These are phyloP conservation scores for Cryptosporidium ubiquitum DNA, from an alignment of 169 alveolate genomes.

Conservation along the genomic window DNA sequence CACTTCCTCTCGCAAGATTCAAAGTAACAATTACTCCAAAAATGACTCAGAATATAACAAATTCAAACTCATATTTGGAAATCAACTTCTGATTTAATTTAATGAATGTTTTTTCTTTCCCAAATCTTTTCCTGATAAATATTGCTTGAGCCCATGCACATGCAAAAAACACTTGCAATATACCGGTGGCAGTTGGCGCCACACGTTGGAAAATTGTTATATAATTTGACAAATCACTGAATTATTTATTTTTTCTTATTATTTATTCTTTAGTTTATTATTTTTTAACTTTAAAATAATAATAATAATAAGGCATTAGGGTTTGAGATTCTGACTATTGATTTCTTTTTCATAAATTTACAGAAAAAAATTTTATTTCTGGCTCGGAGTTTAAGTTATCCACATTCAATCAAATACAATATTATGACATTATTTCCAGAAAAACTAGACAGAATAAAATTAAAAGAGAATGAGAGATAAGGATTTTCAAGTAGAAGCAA, in stretches of 20 bases:
- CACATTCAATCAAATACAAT: neutral
- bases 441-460: neutral
- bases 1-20: neutral
- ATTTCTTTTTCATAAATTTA: no score
- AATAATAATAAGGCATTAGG: neutral
- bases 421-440: neutral
- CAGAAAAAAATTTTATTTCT: no score
- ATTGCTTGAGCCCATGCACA: neutral
- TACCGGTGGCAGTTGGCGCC: conserved; percentile 15
- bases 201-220: neutral
- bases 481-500: neutral
- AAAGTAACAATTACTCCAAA: conserved; percentile 5
- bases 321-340: neutral
- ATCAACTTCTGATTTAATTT: conserved; percentile 24
- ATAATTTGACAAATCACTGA: neutral
- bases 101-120: neutral
- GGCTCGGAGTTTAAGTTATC: neutral
- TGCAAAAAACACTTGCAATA: conserved; percentile 14
- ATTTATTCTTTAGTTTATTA: neutral
- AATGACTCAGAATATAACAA: conserved; percentile 46
- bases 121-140: neutral
- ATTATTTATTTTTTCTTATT: neutral
- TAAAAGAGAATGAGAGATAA: neutral
- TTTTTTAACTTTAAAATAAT: neutral
- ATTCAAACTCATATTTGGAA: conserved; percentile 46